phyloP scores from a whole-genome alignment of 2,329 filamentous ascomycete genomes.

The Aureobasidium musti region DNA sequence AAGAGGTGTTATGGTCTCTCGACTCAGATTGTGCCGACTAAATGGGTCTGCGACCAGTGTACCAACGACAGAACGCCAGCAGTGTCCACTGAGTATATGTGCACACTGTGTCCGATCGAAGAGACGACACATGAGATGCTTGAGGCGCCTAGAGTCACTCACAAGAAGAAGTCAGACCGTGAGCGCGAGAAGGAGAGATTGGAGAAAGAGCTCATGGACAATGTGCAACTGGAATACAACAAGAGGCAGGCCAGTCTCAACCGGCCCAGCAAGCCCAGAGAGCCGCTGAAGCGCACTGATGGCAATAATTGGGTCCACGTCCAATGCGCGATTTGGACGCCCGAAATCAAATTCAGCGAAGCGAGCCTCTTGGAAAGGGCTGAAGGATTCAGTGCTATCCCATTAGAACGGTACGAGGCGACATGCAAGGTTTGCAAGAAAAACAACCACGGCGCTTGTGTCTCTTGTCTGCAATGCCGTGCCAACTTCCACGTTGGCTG shows the following conservation, averaged over 20 bases:
- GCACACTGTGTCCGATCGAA: slow-evolving; percentile 84
- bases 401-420: slow-evolving; percentile 70
- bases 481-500: slow-evolving; percentile 81
- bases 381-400: slow-evolving; percentile 85
- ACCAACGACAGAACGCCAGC: slow-evolving; percentile 88
- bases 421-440: slow-evolving; percentile 82
- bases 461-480: slow-evolving; percentile 76
- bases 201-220: slow-evolving; percentile 80
- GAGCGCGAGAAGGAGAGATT: slow-evolving; percentile 84
- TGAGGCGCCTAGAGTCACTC: slow-evolving; percentile 73
- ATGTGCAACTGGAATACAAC: slow-evolving; percentile 77
- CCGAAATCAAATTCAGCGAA: slow-evolving; percentile 90
- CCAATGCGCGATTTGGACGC: slow-evolving; percentile 85
- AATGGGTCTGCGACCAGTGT: slow-evolving; percentile 97
- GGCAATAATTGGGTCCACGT: slow-evolving; percentile 99
- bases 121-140: slow-evolving; percentile 80
- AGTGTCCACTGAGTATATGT: slow-evolving; percentile 93
- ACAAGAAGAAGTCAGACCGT: slow-evolving; percentile 89
- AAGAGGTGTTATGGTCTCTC: slow-evolving; percentile 89
- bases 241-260: slow-evolving; percentile 81
- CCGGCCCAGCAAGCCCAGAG: slow-evolving; percentile 79
- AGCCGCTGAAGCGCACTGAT: slow-evolving; percentile 88
- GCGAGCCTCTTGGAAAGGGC: slow-evolving; percentile 79
- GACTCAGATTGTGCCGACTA: slow-evolving; percentile 53
- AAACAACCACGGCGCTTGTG: slow-evolving; percentile 69